Evolutionary conservation across 768 basidiomycete species (phyloP), one percentile per base, ranked within the genome.

Genomic region (Scleroderma bovista): DNA sequence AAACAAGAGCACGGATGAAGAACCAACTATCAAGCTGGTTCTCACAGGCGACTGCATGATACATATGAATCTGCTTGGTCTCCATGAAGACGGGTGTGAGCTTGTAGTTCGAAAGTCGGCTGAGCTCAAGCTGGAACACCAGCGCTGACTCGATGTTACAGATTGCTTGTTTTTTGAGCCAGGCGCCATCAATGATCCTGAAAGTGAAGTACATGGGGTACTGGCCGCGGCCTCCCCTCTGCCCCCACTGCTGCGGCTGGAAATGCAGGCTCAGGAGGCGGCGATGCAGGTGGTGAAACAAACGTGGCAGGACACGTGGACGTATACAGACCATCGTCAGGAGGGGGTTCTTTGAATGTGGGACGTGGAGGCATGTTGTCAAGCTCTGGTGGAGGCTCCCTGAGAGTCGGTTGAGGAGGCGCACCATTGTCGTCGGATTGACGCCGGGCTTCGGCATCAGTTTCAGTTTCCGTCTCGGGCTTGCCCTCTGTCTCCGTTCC

Each of bases 61-160:
- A n/a, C n/a, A 99, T 89, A 71, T 98, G 96, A 44, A 98, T 89
- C 70, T 98, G 95, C 65, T 95, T 88, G 71, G 91, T 89, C 71
- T 98, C 93, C 42, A 93, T 92, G 64, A 94, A 93, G 72, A 86
- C 84, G n/a, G 96, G 95, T 36, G 82, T 88, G 65, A 99, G 79
- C 66, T 94, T 93, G 75, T 97, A 98, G 76, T 94, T 89, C 15
- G 93, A 95, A 48, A 99, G 79, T 41, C 96, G 93, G 68, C 87
- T 88, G 52, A 99, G 84, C 66, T 99, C 96, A 45, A 99, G 78
- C 70, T 98, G 96, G 81, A 91, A 97, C 26, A 96, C 96, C 37
- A 98, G 77, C 20, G 96, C 96, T 20, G 96, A 96, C 66, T 99
- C 96, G 52, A 96, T 93, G 72, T 98, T 96, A 66, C 96, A 88